Evolutionary conservation across 2,329 filamentous ascomycete species (phyloP), one percentile per base, ranked within the genome.

Genomic region (Fusarium oxysporum): DNA sequence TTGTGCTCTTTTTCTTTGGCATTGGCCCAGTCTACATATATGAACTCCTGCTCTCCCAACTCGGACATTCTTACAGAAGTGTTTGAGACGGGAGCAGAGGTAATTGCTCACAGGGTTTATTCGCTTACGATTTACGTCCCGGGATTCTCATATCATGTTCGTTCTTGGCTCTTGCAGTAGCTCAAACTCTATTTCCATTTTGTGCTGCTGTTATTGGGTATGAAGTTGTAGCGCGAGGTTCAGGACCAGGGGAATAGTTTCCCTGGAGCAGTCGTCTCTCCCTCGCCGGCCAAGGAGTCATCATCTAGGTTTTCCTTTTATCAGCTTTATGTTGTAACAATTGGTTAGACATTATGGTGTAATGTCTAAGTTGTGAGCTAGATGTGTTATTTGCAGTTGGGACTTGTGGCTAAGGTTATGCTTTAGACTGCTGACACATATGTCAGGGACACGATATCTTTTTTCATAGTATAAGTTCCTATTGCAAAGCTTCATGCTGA

Each of bases 61-160:
- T 16, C 7, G 0, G 6, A 0, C 11, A 25, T 25, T 25, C 25
- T 25, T 6, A 28, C 3, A 16, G 2, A 17, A 38, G 23, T 1
- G 0, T 2, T 6, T 21, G 9, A 6, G 17, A 6, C 13, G 3
- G 6, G 7, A 53, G 11, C 23, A 1, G 33, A 9, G 23, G 17
- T 21, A 12, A 37, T 37, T 28, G 3, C 9, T 21, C 32, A 19
- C 21, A 6, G 0, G 4, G 4, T 12, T 53, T 53, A 17, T 28
- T 53, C 50, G 50, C 17, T 53, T 53, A 38, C 7, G 9, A 21
- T 13, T 6, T 33, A 25, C 13, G 19, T n/a, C 23, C 50, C 9
- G 38, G 50, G 8, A 13, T 4, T 4, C 13, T 53, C 33, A 28
- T 21, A 17, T n/a, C 50, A 28, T 28, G 17, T 14, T 8, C 30